phyloP scores from a whole-genome alignment of 2,329 filamentous ascomycete genomes.

The Fusarium pininemorale region DNA sequence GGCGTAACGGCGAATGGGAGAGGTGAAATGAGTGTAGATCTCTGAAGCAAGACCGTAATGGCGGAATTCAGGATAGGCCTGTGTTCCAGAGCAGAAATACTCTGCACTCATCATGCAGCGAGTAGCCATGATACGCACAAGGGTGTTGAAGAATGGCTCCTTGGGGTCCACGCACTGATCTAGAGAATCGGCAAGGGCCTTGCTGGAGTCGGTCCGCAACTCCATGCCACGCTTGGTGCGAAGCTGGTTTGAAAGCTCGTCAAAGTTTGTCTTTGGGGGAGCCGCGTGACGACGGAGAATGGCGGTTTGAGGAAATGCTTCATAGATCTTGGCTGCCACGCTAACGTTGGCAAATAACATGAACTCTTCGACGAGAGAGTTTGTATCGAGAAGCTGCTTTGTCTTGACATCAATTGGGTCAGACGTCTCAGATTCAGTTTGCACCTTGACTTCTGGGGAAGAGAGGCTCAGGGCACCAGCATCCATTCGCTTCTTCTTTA shows the following conservation, averaged over 20 bases:
- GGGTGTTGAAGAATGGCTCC: slow-evolving; percentile 98
- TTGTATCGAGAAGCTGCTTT: slow-evolving; percentile 92
- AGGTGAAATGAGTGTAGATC: slow-evolving; percentile 99
- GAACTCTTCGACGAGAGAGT: slow-evolving; percentile 98
- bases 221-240: slow-evolving; percentile 85
- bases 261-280: slow-evolving; percentile 95
- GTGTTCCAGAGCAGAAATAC: slow-evolving; percentile 95
- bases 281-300: slow-evolving; percentile 91
- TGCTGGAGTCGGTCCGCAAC: slow-evolving; percentile 84
- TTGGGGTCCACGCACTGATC: slow-evolving; percentile 81
- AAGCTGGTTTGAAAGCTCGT: slow-evolving; percentile 90
- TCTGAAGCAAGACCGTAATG: slow-evolving; percentile 96
- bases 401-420: slow-evolving; percentile 97
- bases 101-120: slow-evolving; percentile 99
- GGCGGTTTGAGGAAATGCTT: slow-evolving; percentile 93
- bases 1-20: slow-evolving; percentile 96
- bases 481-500: slow-evolving; percentile 95
- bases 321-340: slow-evolving; percentile 89
- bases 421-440: slow-evolving; percentile 93
- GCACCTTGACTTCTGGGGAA: slow-evolving; percentile 96
- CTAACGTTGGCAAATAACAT: slow-evolving; percentile 98
- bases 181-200: slow-evolving; percentile 91
- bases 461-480: slow-evolving; percentile 94
- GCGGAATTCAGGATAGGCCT: slow-evolving; percentile 91
- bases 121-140: slow-evolving; percentile 96